Evolutionary conservation across 2,329 filamentous ascomycete genomes (phyloP).

Genomic region (Intubia oerlemansii): DNA sequence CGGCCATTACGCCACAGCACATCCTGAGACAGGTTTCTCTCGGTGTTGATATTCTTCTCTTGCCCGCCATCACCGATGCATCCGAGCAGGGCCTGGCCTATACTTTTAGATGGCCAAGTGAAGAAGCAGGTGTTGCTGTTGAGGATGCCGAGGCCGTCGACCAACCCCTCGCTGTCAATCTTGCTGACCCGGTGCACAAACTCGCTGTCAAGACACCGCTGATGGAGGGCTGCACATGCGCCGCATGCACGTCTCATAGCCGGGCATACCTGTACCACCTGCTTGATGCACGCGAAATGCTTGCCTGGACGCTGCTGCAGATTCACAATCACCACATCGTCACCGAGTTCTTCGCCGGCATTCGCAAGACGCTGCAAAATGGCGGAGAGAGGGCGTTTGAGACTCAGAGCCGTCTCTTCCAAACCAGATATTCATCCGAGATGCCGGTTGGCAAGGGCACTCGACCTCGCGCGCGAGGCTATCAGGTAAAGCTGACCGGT

Average conservation of each 20-base stretch:
- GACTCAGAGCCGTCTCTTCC: slow-evolving; percentile 21
- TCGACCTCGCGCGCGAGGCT: slow-evolving; percentile 61
- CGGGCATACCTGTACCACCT: slow-evolving; percentile 76
- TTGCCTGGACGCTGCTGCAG: slow-evolving; percentile 82
- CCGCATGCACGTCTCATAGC: slow-evolving; percentile 67
- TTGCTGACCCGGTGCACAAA: slow-evolving; percentile 47
- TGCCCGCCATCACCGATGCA: slow-evolving; percentile 40
- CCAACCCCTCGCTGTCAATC: slow-evolving; percentile 48
- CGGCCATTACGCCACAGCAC: slow-evolving; percentile 50
- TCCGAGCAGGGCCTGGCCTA: slow-evolving; percentile 78
- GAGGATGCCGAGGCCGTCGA: slow-evolving; percentile 6
- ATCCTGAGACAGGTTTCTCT: slow-evolving; percentile 54
- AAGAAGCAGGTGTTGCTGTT: not conserved
- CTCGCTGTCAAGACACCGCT: slow-evolving; percentile 40
- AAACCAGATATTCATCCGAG: slow-evolving; percentile 39
- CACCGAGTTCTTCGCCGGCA: slow-evolving; percentile 47
- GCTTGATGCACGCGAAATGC: slow-evolving; percentile 82
- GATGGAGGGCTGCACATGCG: slow-evolving; percentile 46
- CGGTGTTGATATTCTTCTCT: slow-evolving; percentile 60
- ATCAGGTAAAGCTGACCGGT: slow-evolving; percentile 55
- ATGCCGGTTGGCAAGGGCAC: slow-evolving; percentile 56
- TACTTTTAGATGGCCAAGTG: slow-evolving; percentile 48
- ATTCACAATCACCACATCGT: slow-evolving; percentile 71
- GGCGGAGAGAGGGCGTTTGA: slow-evolving; percentile 37
- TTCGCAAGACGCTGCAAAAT: slow-evolving; percentile 41